phyloP scores from a whole-genome alignment of 768 basidiomycete species.

The Rhodotorula sphaerocarpa region DNA sequence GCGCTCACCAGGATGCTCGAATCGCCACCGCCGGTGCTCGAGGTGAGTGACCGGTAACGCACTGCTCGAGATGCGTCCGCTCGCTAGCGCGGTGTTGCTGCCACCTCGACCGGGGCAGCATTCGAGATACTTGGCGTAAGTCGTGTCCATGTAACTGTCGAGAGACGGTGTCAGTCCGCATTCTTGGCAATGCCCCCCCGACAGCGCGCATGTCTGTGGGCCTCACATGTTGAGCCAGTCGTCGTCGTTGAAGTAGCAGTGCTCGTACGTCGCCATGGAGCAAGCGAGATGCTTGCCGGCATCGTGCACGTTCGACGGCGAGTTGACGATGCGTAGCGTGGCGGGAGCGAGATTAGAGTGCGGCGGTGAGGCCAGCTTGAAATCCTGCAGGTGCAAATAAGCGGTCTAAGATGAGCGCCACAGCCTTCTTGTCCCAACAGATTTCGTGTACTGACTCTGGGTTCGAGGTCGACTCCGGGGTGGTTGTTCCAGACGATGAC shows the following conservation, averaged over 20 bases:
- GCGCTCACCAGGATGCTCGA: constrained; percentile 23
- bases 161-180: background rate
- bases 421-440: no score
- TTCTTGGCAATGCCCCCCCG: no score
- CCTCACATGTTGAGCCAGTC: constrained; percentile 25
- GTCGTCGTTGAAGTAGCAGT: constrained; percentile 32
- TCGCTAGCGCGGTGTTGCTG: background rate
- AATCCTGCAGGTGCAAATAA: constrained; percentile 11
- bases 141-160: constrained; percentile 24
- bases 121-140: constrained; percentile 28
- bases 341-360: constrained; percentile 8
- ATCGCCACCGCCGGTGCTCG: constrained; percentile 26
- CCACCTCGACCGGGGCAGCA: constrained; percentile 7
- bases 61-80: constrained; percentile 19
- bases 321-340: constrained; percentile 27
- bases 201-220: no score
- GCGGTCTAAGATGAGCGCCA: no score
- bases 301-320: constrained; percentile 25
- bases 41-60: constrained; percentile 21
- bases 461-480: constrained; percentile 6
- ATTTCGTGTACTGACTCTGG: constrained; percentile 7
- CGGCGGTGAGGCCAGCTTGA: constrained; percentile 10
- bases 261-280: constrained; percentile 18
- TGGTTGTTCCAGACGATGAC: constrained; percentile 38
- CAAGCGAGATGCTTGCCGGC: constrained; percentile 31